Evolutionary conservation across 2,329 filamentous ascomycete genomes (phyloP).

Genomic region (Parascedosporium putredinis): DNA sequence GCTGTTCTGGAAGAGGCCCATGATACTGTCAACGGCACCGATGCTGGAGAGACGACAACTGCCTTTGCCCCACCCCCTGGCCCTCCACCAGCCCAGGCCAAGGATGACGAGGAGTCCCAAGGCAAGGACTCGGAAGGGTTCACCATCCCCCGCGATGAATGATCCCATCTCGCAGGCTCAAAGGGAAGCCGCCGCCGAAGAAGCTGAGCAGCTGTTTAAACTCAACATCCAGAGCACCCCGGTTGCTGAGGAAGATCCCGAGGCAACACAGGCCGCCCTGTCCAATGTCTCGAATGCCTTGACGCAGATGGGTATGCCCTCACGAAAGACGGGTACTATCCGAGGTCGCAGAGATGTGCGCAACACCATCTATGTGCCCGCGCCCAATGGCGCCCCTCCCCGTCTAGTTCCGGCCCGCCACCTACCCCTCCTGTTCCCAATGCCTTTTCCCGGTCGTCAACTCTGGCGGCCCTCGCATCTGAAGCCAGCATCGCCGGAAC

Average conservation of each 20-base stretch:
- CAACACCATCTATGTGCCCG: conserved; percentile 76
- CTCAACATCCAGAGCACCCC: conserved; percentile 71
- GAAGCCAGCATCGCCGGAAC: conserved; percentile 47
- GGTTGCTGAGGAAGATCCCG: conserved; percentile 66
- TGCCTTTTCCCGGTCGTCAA: conserved; percentile 28
- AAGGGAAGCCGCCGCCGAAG: conserved; percentile 47
- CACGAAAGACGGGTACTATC: conserved; percentile 63
- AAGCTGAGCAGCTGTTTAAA: conserved; percentile 60
- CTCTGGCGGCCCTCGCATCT: conserved; percentile 48
- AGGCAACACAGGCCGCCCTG: conserved; percentile 61
- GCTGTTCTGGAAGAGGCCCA: neutral
- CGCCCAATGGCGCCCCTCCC: conserved; percentile 16
- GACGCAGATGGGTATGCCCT: conserved; percentile 51
- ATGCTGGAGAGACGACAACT: conserved; percentile 34
- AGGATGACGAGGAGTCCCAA: conserved; percentile 21
- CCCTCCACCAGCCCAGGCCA: conserved; percentile 35
- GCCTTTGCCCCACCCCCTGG: conserved; percentile 42
- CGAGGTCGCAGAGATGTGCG: conserved; percentile 84
- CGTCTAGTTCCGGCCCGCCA: conserved; percentile 8
- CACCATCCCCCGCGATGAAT: conserved; percentile 55
- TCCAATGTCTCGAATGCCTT: conserved; percentile 67
- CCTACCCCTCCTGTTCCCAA: conserved; percentile 15
- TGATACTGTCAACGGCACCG: conserved; percentile 36
- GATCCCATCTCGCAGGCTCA: conserved; percentile 64
- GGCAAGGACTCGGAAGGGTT: conserved; percentile 67